phyloP scores from a whole-genome alignment of 768 basidiomycete genomes.

The Suillus alpinus region DNA sequence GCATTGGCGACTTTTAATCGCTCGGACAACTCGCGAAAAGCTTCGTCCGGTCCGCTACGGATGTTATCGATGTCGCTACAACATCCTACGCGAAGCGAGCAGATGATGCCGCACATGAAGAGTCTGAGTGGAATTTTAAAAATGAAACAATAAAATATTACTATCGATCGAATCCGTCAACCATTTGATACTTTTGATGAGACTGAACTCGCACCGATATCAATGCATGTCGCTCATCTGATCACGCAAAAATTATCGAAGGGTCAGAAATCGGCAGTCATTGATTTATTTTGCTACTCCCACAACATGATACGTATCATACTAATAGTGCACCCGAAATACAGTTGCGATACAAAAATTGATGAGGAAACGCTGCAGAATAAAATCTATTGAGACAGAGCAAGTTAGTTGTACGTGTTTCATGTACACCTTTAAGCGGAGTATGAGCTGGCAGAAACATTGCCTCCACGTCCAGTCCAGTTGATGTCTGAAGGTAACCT shows the following conservation, averaged over 20 bases:
- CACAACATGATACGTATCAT: conserved; percentile 14
- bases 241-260: background rate
- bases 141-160: no score
- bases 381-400: conserved; percentile 17
- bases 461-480: conserved; percentile 98
- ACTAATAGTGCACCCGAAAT: conserved; percentile 9
- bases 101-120: conserved; percentile 72
- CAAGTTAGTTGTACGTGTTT: conserved; percentile 1
- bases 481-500: conserved; percentile 68
- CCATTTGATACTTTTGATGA: background rate
- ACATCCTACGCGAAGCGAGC: conserved; percentile 34
- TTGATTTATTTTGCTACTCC: conserved; percentile 14
- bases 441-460: conserved; percentile 89
- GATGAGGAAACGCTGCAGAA: conserved; percentile 1
- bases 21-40: conserved; percentile 22
- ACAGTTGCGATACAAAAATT: conserved; percentile 12
- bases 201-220: no score
- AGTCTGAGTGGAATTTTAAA: background rate
- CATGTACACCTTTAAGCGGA: conserved; percentile 43
- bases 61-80: conserved; percentile 10
- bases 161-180: background rate
- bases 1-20: conserved; percentile 50
- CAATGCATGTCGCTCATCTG: background rate
- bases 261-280: background rate
- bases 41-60: conserved; percentile 3